Evolutionary conservation across 441 rosid species (phyloP).

Genomic region (Euphorbia neoarborescens): DNA sequence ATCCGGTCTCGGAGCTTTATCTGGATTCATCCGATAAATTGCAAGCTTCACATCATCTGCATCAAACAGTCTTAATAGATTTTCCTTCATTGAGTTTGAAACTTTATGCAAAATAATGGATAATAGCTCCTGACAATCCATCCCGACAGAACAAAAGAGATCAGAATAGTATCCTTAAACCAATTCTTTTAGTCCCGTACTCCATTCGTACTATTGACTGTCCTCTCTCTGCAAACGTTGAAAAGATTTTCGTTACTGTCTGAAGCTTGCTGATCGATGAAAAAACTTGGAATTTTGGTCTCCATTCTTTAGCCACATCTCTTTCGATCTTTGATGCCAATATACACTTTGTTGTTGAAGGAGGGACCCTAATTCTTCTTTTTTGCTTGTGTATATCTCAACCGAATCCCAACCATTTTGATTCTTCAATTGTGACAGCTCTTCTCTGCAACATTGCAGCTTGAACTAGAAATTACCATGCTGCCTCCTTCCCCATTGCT

Average conservation of each 20-base stretch:
- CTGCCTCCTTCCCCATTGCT: background rate
- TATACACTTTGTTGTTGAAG: background rate
- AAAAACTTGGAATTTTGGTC: background rate
- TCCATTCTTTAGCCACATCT: background rate
- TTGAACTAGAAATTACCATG: background rate
- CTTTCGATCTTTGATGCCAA: background rate
- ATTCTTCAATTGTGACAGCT: background rate
- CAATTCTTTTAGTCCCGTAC: background rate
- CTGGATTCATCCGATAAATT: background rate
- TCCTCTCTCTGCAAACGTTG: background rate
- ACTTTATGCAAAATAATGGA: too few relatives aligned
- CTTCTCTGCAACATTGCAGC: background rate
- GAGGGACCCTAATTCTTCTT: background rate
- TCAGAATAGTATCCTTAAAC: background rate
- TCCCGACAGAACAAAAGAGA: too few relatives aligned
- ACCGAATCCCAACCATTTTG: background rate
- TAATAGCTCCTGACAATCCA: too few relatives aligned
- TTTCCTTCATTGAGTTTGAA: too few relatives aligned
- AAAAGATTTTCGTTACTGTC: background rate
- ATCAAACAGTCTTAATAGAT: background rate
- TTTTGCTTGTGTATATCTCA: too few relatives aligned
- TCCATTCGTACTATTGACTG: background rate
- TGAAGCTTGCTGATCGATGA: background rate
- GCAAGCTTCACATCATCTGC: background rate
- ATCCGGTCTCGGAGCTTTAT: background rate